Percentiles rank a stretch among this genome's conserved stretches.
These are phyloP conservation scores for Scedosporium dehoogii DNA, from an alignment of 2,329 filamentous ascomycete genomes.

Conservation along the genomic window DNA sequence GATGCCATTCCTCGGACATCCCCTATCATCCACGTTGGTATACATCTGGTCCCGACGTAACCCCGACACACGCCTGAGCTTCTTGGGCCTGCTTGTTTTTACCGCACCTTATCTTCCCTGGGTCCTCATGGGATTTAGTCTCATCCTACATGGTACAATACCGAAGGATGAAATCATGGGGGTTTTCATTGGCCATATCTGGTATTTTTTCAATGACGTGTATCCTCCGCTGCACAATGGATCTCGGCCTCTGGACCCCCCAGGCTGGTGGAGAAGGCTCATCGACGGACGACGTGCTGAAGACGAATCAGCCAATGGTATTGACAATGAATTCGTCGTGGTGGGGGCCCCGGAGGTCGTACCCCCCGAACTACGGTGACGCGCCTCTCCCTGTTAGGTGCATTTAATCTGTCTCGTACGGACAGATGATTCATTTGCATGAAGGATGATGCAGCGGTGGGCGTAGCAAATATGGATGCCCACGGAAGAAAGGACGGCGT, in stretches of 20 bases:
- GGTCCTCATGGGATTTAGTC: slow-evolving; percentile 87
- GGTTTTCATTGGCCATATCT: slow-evolving; percentile 87
- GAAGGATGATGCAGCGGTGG: too few relatives aligned
- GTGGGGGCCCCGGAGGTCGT: slow-evolving; percentile 29
- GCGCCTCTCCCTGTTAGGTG: neutral
- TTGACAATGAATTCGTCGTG: slow-evolving; percentile 54
- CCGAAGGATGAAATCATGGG: slow-evolving; percentile 96
- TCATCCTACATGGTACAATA: slow-evolving; percentile 80
- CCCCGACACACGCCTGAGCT: slow-evolving; percentile 80
- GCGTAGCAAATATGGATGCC: too few relatives aligned
- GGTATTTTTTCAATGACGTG: slow-evolving; percentile 97
- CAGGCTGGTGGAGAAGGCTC: slow-evolving; percentile 77
- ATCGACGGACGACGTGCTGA: slow-evolving; percentile 52
- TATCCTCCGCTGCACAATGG: slow-evolving; percentile 86
- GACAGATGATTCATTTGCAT: too few relatives aligned
- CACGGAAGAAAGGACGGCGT: too few relatives aligned
- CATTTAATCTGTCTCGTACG: neutral
- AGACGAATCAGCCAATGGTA: slow-evolving; percentile 39
- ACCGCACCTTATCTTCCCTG: slow-evolving; percentile 91
- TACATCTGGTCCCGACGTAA: slow-evolving; percentile 98
- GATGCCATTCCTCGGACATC: slow-evolving; percentile 89
- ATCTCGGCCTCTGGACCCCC: slow-evolving; percentile 78
- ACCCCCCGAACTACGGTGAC: slow-evolving; percentile 4
- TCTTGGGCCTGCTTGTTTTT: slow-evolving; percentile 82
- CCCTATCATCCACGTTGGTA: slow-evolving; percentile 83